Percentiles rank a stretch among this genome's conserved stretches.
Evolutionary conservation across 2,329 filamentous ascomycete species (phyloP).

Genomic region (Colletotrichum abscissum): DNA sequence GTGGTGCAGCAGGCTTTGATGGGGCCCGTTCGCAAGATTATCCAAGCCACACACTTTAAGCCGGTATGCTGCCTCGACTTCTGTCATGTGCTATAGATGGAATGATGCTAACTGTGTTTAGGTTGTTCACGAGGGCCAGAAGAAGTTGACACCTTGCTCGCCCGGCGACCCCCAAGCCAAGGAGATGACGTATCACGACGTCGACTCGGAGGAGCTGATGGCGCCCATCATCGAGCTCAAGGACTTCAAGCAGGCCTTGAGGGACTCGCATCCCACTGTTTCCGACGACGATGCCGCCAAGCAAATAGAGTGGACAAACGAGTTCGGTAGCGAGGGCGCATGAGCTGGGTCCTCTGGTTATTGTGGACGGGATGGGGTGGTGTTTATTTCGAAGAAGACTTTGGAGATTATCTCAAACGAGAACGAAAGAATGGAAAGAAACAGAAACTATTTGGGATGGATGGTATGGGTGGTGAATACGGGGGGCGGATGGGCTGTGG

Average conservation of each 20-base stretch:
- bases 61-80: slow-evolving; percentile 66
- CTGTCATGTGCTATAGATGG: neutral
- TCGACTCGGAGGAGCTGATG: slow-evolving; percentile 85
- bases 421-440: slow-evolving; percentile 11
- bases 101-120: slow-evolving; percentile 47
- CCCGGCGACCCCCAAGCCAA: slow-evolving; percentile 86
- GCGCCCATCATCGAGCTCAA: slow-evolving; percentile 89
- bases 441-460: neutral
- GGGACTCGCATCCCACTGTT: slow-evolving; percentile 88
- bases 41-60: slow-evolving; percentile 98
- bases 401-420: neutral
- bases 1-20: slow-evolving; percentile 96
- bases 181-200: slow-evolving; percentile 94
- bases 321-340: slow-evolving; percentile 92
- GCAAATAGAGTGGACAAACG: slow-evolving; percentile 93
- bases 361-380: neutral
- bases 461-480: neutral
- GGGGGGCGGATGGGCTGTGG: neutral
- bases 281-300: slow-evolving; percentile 84
- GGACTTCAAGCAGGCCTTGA: slow-evolving; percentile 94
- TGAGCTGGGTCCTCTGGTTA: slow-evolving; percentile 40
- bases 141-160: slow-evolving; percentile 89
- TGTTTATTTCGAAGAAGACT: neutral
- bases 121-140: slow-evolving; percentile 75
- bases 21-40: slow-evolving; percentile 96